Evolutionary conservation across 2,329 filamentous ascomycete genomes (phyloP), one percentile per base, ranked within the genome.

Genomic region (Aureobasidium sp.): DNA sequence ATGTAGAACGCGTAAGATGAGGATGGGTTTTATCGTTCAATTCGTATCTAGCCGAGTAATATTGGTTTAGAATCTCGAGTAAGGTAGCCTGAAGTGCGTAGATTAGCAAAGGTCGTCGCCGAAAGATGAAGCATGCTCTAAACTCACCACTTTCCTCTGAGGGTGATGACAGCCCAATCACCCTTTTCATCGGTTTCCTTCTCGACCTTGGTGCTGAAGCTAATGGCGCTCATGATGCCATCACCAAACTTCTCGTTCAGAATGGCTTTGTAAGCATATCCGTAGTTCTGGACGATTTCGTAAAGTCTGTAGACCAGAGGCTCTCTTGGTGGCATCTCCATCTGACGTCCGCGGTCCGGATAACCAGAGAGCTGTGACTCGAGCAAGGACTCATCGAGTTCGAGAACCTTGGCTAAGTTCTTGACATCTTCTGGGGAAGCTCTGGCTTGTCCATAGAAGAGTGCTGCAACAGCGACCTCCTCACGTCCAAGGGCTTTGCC

Each of bases 211-310:
- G 91, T 96, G 58, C 86, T 89, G 75, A 96, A 97, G 17, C 86
- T 86, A 71, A 97, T 96, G 0, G 92, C 93, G 72, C 91, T 96
- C 93, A 97, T 97, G 71, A 97, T 97, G 1, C 93, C 93, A 64
- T 81, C 79, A 8, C 79, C 79, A 69, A 81, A 81, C 81, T 97
- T 97, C 82, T 97, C 93, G 68, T 97, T 97, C 75, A 97, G 74
- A 5, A 97, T 84, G 0, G 91, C 92, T 82, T 97, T 97, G 78
- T 95, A 97, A 0, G 92, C 90, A 74, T 96, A 95, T 1, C 93
- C 93, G 71, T 97, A 97, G 75, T 96, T 97, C 78, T 97, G 92
- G 65, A 97, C 87, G 72, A 97, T 89, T 80, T 97, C 93, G 74
- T 91, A 97, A 64, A 97, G 75, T 2, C 93, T 82, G 75, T 97